Conservation (phyloP, 2,329 filamentous ascomycete genomes). For the Westerdykella aurantiaca region DNA sequence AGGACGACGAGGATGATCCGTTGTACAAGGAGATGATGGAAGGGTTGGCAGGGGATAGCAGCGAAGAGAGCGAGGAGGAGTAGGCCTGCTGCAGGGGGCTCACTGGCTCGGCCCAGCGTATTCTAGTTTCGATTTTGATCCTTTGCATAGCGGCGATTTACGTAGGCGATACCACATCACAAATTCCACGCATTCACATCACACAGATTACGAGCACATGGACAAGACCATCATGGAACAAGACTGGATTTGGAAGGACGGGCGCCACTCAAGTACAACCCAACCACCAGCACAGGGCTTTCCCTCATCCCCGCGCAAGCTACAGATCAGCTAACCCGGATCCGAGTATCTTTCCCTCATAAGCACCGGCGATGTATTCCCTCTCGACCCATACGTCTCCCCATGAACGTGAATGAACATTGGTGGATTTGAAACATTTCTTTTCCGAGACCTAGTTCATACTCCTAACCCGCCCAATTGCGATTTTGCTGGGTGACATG, state of each 20-base stretch:
- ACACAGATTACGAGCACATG: neutral
- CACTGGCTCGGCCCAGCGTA: too few relatives aligned
- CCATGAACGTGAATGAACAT: constrained; percentile 9
- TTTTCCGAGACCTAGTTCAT: constrained; percentile 25
- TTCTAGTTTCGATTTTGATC: too few relatives aligned
- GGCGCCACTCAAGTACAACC: constrained; percentile 88
- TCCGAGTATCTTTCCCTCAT: constrained; percentile 99
- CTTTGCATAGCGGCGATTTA: too few relatives aligned
- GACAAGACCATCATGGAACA: constrained; percentile 1
- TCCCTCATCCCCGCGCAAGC: constrained; percentile 60
- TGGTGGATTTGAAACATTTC: constrained; percentile 13
- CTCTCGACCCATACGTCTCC: constrained; percentile 13
- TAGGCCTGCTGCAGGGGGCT: constrained; percentile 2
- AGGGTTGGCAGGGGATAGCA: constrained; percentile 35
- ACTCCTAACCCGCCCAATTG: constrained; percentile 15
- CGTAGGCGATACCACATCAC: too few relatives aligned
- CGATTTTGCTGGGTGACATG: neutral
- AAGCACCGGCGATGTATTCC: constrained; percentile 56
- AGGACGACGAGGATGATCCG: constrained; percentile 38
- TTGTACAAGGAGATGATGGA: constrained; percentile 42
- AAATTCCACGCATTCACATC: neutral
- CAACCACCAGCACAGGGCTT: constrained; percentile 89
- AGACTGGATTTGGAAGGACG: constrained; percentile 37
- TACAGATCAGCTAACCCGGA: constrained; percentile 20
- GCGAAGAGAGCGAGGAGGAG: constrained; percentile 44